Base-by-base conservation (phyloP, 2,329 filamentous ascomycete genomes). In the Penicillium frequentans region DNA sequence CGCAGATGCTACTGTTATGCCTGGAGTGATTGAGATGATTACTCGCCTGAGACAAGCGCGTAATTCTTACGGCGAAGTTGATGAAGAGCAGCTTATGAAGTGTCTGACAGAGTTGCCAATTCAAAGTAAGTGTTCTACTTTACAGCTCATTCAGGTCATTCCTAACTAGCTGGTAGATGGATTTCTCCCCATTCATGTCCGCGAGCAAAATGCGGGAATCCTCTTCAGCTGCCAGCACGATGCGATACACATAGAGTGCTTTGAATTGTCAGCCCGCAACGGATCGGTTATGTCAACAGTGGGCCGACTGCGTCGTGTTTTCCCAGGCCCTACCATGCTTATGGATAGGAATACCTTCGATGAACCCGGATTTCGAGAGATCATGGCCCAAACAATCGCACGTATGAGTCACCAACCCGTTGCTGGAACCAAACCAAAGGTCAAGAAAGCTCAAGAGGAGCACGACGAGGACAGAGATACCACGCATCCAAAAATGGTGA, bases 401-500 rank as follows among this genome's bases (percentile, higher is more conserved):
- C 73, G 69, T 24, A 66, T 81, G 65, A 72, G 73, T 29, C 63
- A 64, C 1, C 73, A 80, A 54, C 24, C 62, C 23, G 70, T 59
- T 13, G 59, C 66, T 5, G 73, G 70, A 21, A 74, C 75, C 6
- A 72, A 73, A 49, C 68, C 72, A 1, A 66, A 69, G 27, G 64
- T 69, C 0, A 61, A 13, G 3, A 85, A 85, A 54, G 77, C 75
- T 1, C 50, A 67, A 0, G 58, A 64, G 10, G 50, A 56, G 2
- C 64, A 73, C 1, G 62, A 64, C 1, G 82, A 86, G 57, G 67
- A 66, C 0, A 75, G 82, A 3, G 82, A 87, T 19, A 81, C 82
- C 0, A 70, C 66, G 0, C 53, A 82, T 53, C 84, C 84, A 0
- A 73, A 67, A 2, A 70, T 85, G 13, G 75, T 87, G 0, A 85